These are phyloP conservation scores for Phytophthora sp. DNA, from an alignment of 352 stramenopile species.

Conservation along the genomic window DNA sequence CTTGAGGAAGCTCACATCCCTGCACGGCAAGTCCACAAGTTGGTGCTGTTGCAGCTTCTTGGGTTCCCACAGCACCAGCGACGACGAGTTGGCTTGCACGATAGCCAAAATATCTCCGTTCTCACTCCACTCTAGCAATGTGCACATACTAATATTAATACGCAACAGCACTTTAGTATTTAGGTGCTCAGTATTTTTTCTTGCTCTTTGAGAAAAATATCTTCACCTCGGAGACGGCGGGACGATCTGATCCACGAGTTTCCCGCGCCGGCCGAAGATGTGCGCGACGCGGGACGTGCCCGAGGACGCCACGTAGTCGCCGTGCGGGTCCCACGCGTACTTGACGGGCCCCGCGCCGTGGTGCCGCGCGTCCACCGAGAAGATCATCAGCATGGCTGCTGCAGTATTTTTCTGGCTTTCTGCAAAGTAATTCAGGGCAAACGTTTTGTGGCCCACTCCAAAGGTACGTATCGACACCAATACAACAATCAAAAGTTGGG, in stretches of 20 bases:
- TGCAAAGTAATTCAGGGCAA: too few relatives aligned
- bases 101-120: slow-evolving; percentile 73
- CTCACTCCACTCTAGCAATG: slow-evolving; percentile 77
- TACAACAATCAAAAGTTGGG: too few relatives aligned
- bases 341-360: slow-evolving; percentile 75
- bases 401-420: slow-evolving; percentile 1
- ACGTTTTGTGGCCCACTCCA: too few relatives aligned
- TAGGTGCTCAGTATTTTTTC: too few relatives aligned
- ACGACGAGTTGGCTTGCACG: slow-evolving; percentile 75
- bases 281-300: slow-evolving; percentile 77
- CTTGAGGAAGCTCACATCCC: slow-evolving; percentile 80
- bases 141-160: slow-evolving; percentile 48
- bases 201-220: background rate
- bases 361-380: slow-evolving; percentile 80
- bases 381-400: slow-evolving; percentile 74
- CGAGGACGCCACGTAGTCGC: slow-evolving; percentile 79
- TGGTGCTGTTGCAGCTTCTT: slow-evolving; percentile 66
- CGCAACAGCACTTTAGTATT: slow-evolving; percentile 3
- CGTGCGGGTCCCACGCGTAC: slow-evolving; percentile 82
- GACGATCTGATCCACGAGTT: slow-evolving; percentile 83
- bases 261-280: slow-evolving; percentile 72
- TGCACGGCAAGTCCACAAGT: slow-evolving; percentile 71
- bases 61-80: slow-evolving; percentile 76
- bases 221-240: slow-evolving; percentile 69
- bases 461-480: too few relatives aligned